phyloP scores from a whole-genome alignment of 2,329 filamentous ascomycete species.

The Epichloe gansuensis region DNA sequence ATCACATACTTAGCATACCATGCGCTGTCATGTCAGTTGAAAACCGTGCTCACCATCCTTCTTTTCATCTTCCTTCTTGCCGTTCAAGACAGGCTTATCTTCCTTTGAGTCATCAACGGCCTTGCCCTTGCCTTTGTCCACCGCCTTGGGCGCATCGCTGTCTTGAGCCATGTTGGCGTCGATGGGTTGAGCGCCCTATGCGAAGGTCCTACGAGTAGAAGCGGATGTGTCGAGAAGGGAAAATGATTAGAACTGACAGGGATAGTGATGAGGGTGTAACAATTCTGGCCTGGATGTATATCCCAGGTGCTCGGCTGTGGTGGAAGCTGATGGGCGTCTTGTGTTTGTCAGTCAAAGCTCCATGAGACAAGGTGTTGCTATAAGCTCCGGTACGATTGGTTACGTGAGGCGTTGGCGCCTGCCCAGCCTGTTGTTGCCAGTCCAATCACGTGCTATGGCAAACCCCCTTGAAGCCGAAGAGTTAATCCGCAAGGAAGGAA shows the following conservation, averaged over 20 bases:
- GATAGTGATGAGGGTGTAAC: not conserved
- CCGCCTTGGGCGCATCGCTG: conserved; percentile 69
- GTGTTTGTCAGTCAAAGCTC: conserved; percentile 24
- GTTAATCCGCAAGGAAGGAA: conserved; percentile 3
- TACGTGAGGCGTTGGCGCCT: conserved; percentile 35
- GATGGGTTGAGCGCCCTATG: conserved; percentile 15
- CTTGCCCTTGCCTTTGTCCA: conserved; percentile 96
- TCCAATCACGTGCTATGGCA: conserved; percentile 18
- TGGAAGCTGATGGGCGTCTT: conserved; percentile 13
- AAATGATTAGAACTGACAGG: conserved; percentile 4
- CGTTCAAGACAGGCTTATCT: conserved; percentile 56
- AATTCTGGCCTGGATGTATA: not conserved
- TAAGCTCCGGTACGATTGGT: conserved; percentile 20
- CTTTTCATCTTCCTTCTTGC: conserved; percentile 65
- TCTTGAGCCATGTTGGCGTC: conserved; percentile 74
- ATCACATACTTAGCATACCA: conserved; percentile 11
- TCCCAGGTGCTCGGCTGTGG: not conserved
- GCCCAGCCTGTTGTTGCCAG: conserved; percentile 13
- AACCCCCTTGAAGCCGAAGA: conserved; percentile 2
- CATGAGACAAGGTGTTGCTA: conserved; percentile 3
- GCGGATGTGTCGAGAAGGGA: not conserved
- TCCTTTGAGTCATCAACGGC: conserved; percentile 58
- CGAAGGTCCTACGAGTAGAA: conserved; percentile 12
- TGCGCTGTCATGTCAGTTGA: conserved; percentile 5
- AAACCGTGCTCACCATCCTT: conserved; percentile 29